Conservation (phyloP, 768 basidiomycete species). For the Mycena vulgaris region DNA sequence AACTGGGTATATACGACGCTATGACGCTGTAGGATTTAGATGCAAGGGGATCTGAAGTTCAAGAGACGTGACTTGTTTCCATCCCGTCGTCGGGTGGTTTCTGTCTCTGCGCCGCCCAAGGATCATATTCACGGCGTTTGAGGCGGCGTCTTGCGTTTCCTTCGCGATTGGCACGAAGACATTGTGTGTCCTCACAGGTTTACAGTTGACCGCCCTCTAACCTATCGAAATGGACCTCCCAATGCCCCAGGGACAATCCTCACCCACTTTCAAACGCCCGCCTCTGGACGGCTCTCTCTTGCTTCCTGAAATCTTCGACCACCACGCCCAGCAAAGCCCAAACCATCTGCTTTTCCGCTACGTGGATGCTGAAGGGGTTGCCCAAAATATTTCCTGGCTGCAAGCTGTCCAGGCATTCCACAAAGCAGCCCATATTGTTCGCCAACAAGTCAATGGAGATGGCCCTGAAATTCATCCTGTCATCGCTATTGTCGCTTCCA, state of each 20-base stretch:
- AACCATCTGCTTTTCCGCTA: conserved; percentile 46
- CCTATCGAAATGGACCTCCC: background rate
- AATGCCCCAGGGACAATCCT: conserved; percentile 7
- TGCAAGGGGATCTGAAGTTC: too few relatives aligned
- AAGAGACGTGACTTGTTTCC: too few relatives aligned
- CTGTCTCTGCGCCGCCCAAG: too few relatives aligned
- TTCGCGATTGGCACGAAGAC: too few relatives aligned
- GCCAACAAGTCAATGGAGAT: background rate
- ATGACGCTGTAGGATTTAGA: too few relatives aligned
- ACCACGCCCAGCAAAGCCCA: conserved; percentile 40
- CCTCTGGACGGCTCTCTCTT: conserved; percentile 45
- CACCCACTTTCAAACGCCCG: conserved; percentile 44
- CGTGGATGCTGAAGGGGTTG: conserved; percentile 28
- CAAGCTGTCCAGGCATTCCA: conserved; percentile 44
- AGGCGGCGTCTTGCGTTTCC: too few relatives aligned
- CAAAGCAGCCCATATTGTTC: conserved; percentile 36
- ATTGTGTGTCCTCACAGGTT: too few relatives aligned
- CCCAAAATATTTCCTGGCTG: conserved; percentile 39
- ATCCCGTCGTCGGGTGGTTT: too few relatives aligned
- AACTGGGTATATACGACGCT: too few relatives aligned
- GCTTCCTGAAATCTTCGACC: conserved; percentile 46
- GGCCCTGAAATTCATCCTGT: conserved; percentile 17
- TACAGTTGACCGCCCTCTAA: too few relatives aligned
- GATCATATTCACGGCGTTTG: too few relatives aligned
- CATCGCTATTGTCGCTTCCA: conserved; percentile 45